Percentiles rank a stretch among this genome's conserved stretches.
phyloP scores from a whole-genome alignment of 139 green algal species.

The Coelastrella sp. region DNA sequence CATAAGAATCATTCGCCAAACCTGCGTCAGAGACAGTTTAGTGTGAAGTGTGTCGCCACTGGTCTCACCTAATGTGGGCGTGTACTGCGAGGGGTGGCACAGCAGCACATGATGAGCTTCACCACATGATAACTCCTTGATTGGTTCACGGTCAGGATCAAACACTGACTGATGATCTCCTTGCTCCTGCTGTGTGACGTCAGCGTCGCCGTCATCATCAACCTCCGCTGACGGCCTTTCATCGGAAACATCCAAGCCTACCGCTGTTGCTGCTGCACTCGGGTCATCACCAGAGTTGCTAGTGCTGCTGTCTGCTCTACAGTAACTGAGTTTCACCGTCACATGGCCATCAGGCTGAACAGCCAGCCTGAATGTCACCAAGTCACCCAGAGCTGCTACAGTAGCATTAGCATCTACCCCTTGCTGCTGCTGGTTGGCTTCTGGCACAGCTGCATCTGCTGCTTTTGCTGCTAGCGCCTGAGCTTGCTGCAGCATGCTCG shows the following conservation, averaged over 20 bases:
- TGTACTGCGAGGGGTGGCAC: conserved; percentile 10
- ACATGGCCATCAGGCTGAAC: no score
- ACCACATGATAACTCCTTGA: conserved; percentile 22
- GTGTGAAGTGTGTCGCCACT: neutral
- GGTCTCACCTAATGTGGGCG: conserved; percentile 4
- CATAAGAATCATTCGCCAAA: neutral
- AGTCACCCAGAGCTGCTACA: no score
- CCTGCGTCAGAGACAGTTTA: neutral
- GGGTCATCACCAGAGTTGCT: no score
- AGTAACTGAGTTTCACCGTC: no score
- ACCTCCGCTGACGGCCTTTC: neutral
- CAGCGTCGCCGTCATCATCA: no score
- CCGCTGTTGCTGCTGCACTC: neutral
- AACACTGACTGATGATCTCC: neutral
- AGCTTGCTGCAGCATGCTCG: neutral
- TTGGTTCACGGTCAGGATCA: neutral
- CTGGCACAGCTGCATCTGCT: neutral
- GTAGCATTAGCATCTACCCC: no score
- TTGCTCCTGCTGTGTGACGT: no score
- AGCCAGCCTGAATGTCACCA: no score
- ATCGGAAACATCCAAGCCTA: neutral
- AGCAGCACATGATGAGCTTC: neutral
- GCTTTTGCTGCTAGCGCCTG: neutral
- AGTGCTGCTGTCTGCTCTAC: no score
- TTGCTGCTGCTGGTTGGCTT: no score